Conservation (phyloP, 352 stramenopile genomes). For the Pythium guiyangense region DNA sequence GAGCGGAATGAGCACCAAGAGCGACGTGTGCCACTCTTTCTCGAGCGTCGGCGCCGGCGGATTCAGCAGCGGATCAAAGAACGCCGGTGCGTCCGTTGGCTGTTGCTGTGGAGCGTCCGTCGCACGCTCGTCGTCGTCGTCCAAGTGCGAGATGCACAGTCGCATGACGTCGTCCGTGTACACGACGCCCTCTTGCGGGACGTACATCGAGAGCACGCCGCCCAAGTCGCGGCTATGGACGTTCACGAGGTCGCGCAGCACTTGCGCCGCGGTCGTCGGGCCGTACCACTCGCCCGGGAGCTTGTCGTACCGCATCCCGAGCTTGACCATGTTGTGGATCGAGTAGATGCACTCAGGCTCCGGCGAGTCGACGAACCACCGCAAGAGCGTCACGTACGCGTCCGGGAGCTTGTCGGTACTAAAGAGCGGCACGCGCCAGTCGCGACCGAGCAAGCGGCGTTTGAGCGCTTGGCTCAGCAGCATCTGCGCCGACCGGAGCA, state of each 20-base stretch:
- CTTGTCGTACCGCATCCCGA: constrained; percentile 89
- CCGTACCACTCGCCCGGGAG: constrained; percentile 92
- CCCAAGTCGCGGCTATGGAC: constrained; percentile 45
- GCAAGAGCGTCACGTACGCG: constrained; percentile 55
- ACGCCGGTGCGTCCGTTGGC: constrained; percentile 16
- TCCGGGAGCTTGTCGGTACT: constrained; percentile 31
- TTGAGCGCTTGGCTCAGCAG: constrained; percentile 89
- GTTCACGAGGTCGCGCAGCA: constrained; percentile 86
- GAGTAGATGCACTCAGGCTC: constrained; percentile 70
- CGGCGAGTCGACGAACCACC: constrained; percentile 85
- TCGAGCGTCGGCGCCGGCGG: constrained; percentile 40
- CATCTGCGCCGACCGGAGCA: constrained; percentile 95
- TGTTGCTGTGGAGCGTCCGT: no score
- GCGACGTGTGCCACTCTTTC: constrained; percentile 76
- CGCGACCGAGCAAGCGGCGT: constrained; percentile 57
- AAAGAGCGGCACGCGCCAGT: constrained; percentile 40
- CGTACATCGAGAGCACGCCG: constrained; percentile 60
- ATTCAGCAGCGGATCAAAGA: constrained; percentile 85
- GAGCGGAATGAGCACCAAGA: constrained; percentile 91
- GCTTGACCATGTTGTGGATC: constrained; percentile 90
- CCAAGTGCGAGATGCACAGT: constrained; percentile 64
- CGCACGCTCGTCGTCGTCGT: constrained; percentile 14
- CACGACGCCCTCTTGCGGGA: constrained; percentile 80
- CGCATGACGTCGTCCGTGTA: constrained; percentile 74
- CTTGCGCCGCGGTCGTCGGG: constrained; percentile 84